Base-by-base conservation (phyloP, 805 yeast genomes). In the Myxozyma vanderwaltii region DNA sequence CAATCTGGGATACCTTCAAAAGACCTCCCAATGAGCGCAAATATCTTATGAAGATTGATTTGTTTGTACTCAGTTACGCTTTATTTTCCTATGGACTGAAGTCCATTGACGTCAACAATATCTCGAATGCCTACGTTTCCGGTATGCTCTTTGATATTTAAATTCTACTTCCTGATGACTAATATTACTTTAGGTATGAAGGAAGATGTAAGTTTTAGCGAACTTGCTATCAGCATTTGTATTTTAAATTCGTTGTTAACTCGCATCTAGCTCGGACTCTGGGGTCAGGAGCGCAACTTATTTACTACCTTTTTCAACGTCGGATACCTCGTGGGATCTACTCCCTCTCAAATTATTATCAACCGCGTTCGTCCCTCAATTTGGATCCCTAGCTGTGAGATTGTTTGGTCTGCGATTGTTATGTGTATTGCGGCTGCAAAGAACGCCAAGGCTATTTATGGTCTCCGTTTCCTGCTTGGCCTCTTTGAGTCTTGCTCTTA, bases 51-150 rank as follows among this genome's bases (percentile, higher is more conserved):
- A 75, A 75, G 57, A 62, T 74, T 7, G 77, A 75, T 55, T 63
- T 68, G 59, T 61, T 69, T 39, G 53, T 75, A 15, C 67, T 75
- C 27, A 56, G 67, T 3, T 75, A 73, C 44, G 68, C 72, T 19
- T 71, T 76, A 59, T 54, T 69, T 23, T 72, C 77, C 6, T 76
- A 74, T 64, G 77, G 76, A 67, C 74, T 76, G 43, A 83, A 82
- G 68, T 82, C 84, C 54, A 74, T 86, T 51, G 89, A 86, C 68
- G 78, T 78, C 50, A 76, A 82, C 43, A 86, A 85, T 69, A 74
- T 82, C 57, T 79, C 79, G 58, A 83, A 85, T 68, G 90, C 90
- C 0, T 86, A 84, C 68, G 84, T 84, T 41, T 79, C 85, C n/a
- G 86, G 88, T 38, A 38, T 15, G 43, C 19, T 38, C 17, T 8